A percentile compares a stretch with the other conserved stretches of the same genome.
Conservation (phyloP, 2,329 filamentous ascomycete species). For the Paecilomyces fulvus region DNA sequence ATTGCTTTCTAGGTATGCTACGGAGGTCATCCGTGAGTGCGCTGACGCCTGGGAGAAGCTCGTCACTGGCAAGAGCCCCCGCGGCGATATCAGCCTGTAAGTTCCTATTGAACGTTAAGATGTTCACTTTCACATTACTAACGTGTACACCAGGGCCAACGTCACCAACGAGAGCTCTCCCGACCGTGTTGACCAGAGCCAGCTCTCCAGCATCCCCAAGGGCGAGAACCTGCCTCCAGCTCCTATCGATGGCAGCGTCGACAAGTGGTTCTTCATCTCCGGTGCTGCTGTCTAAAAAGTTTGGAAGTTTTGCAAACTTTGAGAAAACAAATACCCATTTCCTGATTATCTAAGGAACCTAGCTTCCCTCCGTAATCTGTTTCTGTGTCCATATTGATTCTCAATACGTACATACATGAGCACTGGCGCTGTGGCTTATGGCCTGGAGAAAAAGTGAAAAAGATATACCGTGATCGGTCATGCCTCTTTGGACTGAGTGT, state of each 20-base stretch:
- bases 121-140: conserved; percentile 3
- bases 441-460: background rate
- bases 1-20: conserved; percentile 60
- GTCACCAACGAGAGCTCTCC: conserved; percentile 64
- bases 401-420: background rate
- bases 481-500: background rate
- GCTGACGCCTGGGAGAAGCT: conserved; percentile 95
- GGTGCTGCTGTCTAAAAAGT: conserved; percentile 69
- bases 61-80: conserved; percentile 76
- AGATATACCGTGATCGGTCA: background rate
- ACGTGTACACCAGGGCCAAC: conserved; percentile 59
- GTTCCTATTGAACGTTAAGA: conserved; percentile 28
- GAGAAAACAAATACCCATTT: conserved; percentile 21
- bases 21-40: conserved; percentile 92
- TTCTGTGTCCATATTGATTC: background rate
- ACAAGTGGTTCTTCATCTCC: conserved; percentile 99
- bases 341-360: background rate
- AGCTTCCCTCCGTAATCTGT: background rate
- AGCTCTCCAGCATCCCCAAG: conserved; percentile 67
- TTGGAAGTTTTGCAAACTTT: conserved; percentile 13
- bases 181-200: conserved; percentile 59
- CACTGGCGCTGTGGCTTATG: background rate
- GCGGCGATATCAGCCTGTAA: conserved; percentile 74
- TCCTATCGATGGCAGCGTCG: conserved; percentile 90
- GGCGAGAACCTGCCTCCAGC: conserved; percentile 74